Evolutionary conservation across 176 grass and related monocot genomes (phyloP).

Genomic region (Oropetium thomaeum): DNA sequence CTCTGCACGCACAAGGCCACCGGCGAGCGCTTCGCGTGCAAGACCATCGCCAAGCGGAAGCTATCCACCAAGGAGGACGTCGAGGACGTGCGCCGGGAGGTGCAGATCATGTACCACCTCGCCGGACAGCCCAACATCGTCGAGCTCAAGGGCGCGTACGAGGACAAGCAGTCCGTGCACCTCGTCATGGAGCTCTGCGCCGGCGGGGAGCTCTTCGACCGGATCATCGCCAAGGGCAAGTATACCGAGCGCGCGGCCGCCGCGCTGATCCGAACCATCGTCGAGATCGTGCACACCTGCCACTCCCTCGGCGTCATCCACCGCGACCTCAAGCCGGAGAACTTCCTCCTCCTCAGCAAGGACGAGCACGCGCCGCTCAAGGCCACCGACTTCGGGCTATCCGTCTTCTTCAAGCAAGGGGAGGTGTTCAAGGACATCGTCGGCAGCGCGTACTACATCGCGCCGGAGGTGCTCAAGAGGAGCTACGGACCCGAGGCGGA

Average conservation of each 20-base stretch:
- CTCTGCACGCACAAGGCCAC: constrained; percentile 92
- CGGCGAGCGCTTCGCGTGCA: constrained; percentile 80
- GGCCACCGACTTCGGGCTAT: constrained; percentile 84
- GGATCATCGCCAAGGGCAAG: constrained; percentile 82
- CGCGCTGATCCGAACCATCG: constrained; percentile 75
- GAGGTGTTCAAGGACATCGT: constrained; percentile 96
- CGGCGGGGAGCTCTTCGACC: constrained; percentile 89
- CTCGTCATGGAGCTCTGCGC: constrained; percentile 97
- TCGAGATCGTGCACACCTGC: constrained; percentile 90
- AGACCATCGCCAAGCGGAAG: constrained; percentile 90
- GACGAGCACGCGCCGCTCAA: constrained; percentile 76
- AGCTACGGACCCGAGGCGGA: constrained; percentile 75
- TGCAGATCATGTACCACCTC: constrained; percentile 99
- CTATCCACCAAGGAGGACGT: constrained; percentile 91
- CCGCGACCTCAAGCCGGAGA: constrained; percentile 94
- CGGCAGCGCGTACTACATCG: constrained; percentile 89
- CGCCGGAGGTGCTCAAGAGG: constrained; percentile 79
- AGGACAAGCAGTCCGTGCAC: constrained; percentile 95
- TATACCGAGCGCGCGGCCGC: constrained; percentile 87
- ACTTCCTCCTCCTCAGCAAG: constrained; percentile 83
- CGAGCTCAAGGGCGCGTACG: constrained; percentile 83
- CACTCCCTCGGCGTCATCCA: constrained; percentile 96
- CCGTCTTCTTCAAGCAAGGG: constrained; percentile 91
- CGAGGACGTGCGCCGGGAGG: constrained; percentile 89
- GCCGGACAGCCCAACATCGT: constrained; percentile 88